Conservation (phyloP, 2,329 filamentous ascomycete species). For the Colletotrichum tofieldiae region DNA sequence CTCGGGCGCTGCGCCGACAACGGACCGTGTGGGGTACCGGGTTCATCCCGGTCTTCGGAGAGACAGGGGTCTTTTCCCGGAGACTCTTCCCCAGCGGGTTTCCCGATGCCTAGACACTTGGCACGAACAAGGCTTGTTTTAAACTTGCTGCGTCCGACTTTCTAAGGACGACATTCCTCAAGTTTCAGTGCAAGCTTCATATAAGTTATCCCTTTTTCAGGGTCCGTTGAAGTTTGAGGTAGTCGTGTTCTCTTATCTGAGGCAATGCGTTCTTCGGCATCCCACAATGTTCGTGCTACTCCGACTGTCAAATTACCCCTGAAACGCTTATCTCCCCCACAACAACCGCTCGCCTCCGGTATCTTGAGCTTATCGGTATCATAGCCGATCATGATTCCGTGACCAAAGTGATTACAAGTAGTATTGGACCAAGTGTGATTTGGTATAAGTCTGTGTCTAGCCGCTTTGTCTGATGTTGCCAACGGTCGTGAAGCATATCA, state of each 20-base stretch:
- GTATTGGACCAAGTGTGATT: not conserved
- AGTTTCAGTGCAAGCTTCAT: not conserved
- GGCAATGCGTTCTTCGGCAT: too few relatives aligned
- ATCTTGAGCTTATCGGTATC: slow-evolving; percentile 27
- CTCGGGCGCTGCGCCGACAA: slow-evolving; percentile 31
- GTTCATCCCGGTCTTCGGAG: slow-evolving; percentile 27
- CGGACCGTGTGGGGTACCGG: slow-evolving; percentile 30
- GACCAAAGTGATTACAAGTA: slow-evolving; percentile 10
- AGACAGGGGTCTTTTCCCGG: not conserved
- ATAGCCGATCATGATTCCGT: not conserved
- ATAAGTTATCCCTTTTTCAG: too few relatives aligned
- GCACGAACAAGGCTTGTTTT: not conserved
- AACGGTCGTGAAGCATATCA: not conserved
- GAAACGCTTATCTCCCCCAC: slow-evolving; percentile 40
- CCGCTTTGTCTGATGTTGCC: not conserved
- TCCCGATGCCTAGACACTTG: not conserved
- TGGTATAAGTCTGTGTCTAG: slow-evolving; percentile 25
- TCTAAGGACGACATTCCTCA: not conserved
- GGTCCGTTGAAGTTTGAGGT: not conserved
- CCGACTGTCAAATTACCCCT: slow-evolving; percentile 2
- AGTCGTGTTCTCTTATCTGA: not conserved
- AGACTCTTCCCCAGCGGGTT: slow-evolving; percentile 3
- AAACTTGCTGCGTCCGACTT: too few relatives aligned
- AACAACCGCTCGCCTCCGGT: slow-evolving; percentile 5
- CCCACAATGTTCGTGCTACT: not conserved